Base-by-base conservation (phyloP, 129 eudicot genomes). In the Solidago caesia region DNA sequence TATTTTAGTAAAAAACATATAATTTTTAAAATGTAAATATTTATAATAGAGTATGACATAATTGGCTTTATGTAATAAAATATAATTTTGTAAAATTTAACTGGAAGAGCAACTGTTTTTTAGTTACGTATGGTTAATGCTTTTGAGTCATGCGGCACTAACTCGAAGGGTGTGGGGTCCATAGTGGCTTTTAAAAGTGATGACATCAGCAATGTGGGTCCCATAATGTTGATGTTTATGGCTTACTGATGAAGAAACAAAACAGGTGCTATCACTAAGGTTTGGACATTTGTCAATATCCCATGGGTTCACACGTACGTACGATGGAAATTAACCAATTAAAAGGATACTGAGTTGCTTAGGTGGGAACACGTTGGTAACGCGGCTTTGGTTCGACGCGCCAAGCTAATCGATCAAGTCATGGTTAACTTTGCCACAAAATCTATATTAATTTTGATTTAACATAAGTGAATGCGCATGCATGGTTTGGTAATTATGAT, bases 61-160 rank as follows among this genome's bases (percentile, higher is more conserved):
- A 21, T 52, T 57, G 61, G 51, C 46, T 33, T 73, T 74, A 8
- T n/a, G 29, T 9, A 46, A 61, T 63, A 48, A 27, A 7, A n/a
- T 42, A 39, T 74, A 43, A 45, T 4, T 63, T 61, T 44, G 14
- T 39, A 46, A 27, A 43, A 56, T 56, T 76, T 72, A 72, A 78
- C 77, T 29, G 21, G 64, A 58, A n/a, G 27, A 26, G 2, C 52
- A 65, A 79, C 43, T 51, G 77, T 10, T 11, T 71, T 62, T 43
- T 71, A 64, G 68, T 72, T 66, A 72, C 74, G 74, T 64, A 63
- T 48, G 68, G 77, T 21, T 25, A 49, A 64, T 59, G 79, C 88
- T 92, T 89, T 87, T 79, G 88, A 87, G 94, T 92, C 87, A 87
- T 77, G 77, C 59, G 85, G 83, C 96, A 87, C 96, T 88, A 11